Conservation (phyloP, 192 early-diverging fungal species). For the Coemansia sp. region DNA sequence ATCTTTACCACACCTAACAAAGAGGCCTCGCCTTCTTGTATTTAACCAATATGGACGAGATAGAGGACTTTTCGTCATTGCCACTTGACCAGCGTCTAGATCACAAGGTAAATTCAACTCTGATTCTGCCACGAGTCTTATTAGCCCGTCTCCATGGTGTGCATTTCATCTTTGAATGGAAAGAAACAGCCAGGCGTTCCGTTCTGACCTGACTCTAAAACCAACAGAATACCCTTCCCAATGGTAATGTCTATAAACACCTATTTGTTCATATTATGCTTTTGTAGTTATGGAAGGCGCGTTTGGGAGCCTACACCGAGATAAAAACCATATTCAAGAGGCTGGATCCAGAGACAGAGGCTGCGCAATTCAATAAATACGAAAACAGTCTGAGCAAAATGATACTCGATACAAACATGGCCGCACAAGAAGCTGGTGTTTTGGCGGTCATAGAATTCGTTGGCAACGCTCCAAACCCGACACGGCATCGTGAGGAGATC, state of each 20-base stretch:
- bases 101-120: constrained; percentile 68
- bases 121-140: background rate
- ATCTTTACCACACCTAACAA: background rate
- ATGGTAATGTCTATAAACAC: background rate
- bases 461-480: constrained; percentile 75
- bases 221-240: background rate
- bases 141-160: background rate
- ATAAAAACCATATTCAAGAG: constrained; percentile 68
- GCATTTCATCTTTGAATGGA: background rate
- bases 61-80: constrained; percentile 77
- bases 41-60: constrained; percentile 48
- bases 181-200: background rate
- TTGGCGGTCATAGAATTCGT: constrained; percentile 75
- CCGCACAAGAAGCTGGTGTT: constrained; percentile 87
- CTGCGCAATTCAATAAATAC: constrained; percentile 67
- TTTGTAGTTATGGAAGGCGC: constrained; percentile 89
- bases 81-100: constrained; percentile 76
- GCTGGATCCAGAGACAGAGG: constrained; percentile 61
- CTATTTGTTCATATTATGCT: background rate
- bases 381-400: constrained; percentile 78
- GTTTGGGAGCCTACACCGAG: constrained; percentile 81
- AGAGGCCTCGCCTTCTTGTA: background rate
- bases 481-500: constrained; percentile 67
- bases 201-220: background rate
- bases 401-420: constrained; percentile 82